Conservation (phyloP, 148 eudicot species). For the Chenopodium formosanum region DNA sequence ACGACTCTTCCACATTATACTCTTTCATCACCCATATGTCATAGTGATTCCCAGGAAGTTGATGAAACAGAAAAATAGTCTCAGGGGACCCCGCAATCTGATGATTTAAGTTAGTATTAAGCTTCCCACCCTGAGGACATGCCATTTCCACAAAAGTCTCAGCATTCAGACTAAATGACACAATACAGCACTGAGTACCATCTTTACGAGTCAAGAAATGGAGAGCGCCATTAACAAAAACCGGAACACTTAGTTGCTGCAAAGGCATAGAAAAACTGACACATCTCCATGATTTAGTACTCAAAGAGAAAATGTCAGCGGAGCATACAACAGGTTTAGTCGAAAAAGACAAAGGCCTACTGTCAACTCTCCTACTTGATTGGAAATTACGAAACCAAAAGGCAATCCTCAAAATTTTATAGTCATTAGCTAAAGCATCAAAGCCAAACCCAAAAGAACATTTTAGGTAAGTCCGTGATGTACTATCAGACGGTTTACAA, state of each 20-base stretch:
- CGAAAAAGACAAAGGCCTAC: no score
- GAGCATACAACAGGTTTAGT: neutral
- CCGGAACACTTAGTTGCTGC: neutral
- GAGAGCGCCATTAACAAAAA: neutral
- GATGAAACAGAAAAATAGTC: neutral
- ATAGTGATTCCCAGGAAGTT: neutral
- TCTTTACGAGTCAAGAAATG: neutral
- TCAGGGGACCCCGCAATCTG: neutral
- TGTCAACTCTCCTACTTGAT: no score
- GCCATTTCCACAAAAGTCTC: neutral
- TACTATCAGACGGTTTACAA: neutral
- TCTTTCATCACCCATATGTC: slow-evolving; percentile 2
- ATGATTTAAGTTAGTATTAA: neutral
- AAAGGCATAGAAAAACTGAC: neutral
- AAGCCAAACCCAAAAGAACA: neutral
- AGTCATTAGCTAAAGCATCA: neutral
- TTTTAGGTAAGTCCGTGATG: neutral
- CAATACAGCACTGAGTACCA: neutral
- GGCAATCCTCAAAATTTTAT: slow-evolving; percentile 1
- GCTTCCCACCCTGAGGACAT: neutral
- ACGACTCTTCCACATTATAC: neutral
- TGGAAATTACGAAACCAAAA: neutral
- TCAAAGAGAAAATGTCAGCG: neutral
- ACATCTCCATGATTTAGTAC: slow-evolving; percentile 1
- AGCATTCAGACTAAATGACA: neutral